Evolutionary conservation across 2,329 filamentous ascomycete species (phyloP).

Genomic region (Cadophora malorum): DNA sequence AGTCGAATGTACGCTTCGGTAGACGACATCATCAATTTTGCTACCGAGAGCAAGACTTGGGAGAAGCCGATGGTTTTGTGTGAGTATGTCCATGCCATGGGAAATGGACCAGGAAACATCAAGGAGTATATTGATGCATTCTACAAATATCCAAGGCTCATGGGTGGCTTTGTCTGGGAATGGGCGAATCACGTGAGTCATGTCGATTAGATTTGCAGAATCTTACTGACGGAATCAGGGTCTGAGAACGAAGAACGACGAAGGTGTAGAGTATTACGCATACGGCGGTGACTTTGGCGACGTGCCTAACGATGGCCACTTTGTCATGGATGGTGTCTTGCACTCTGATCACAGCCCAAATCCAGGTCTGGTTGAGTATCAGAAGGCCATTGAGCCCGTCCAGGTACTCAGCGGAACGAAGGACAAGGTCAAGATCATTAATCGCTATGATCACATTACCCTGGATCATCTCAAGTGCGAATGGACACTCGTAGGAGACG

Average conservation of each 20-base stretch:
- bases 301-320: slow-evolving; percentile 51
- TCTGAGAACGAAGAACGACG: slow-evolving; percentile 46
- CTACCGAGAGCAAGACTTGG: slow-evolving; percentile 30
- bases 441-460: slow-evolving; percentile 59
- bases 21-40: slow-evolving; percentile 38
- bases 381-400: slow-evolving; percentile 51
- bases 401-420: slow-evolving; percentile 38
- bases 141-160: slow-evolving; percentile 57
- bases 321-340: slow-evolving; percentile 52
- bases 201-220: background rate
- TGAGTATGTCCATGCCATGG: slow-evolving; percentile 57
- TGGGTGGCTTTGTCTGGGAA: slow-evolving; percentile 60
- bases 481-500: slow-evolving; percentile 48
- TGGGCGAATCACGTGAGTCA: slow-evolving; percentile 51
- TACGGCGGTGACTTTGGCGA: slow-evolving; percentile 55
- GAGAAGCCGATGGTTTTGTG: slow-evolving; percentile 48
- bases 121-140: slow-evolving; percentile 63
- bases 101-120: slow-evolving; percentile 63
- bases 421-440: slow-evolving; percentile 43
- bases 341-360: slow-evolving; percentile 50
- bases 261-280: slow-evolving; percentile 49
- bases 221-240: slow-evolving; percentile 38
- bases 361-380: slow-evolving; percentile 50
- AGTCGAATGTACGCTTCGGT: slow-evolving; percentile 61
- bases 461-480: slow-evolving; percentile 57